phyloP scores from a whole-genome alignment of 805 yeast genomes.

The Saccharomycodes ludwigii region DNA sequence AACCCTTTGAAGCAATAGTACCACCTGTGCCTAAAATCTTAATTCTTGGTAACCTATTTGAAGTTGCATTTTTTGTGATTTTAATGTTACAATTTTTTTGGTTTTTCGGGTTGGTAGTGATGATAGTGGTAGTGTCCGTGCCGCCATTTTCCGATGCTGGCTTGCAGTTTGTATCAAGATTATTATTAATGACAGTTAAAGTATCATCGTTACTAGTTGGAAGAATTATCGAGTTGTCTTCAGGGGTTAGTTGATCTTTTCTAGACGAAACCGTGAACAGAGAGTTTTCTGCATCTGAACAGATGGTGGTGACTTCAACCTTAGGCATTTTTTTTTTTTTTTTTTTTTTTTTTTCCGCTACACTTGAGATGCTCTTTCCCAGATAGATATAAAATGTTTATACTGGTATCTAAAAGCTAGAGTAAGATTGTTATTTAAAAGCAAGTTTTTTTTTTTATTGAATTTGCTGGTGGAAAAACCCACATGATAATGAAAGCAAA shows the following conservation, averaged over 20 bases:
- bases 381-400: background rate
- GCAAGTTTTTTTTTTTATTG: background rate
- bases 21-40: slow-evolving; percentile 49
- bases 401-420: background rate
- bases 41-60: slow-evolving; percentile 21
- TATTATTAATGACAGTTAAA: background rate
- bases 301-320: slow-evolving; percentile 22
- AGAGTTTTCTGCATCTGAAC: slow-evolving; percentile 21
- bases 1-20: slow-evolving; percentile 44
- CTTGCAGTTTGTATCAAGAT: background rate
- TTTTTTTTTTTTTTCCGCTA: slow-evolving; percentile 11
- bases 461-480: background rate
- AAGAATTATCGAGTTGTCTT: background rate
- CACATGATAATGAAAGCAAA: too few species aligned
- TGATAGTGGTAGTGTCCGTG: background rate
- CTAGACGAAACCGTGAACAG: slow-evolving; percentile 15
- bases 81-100: background rate
- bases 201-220: slow-evolving; percentile 1
- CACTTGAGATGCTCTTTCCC: background rate
- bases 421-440: background rate
- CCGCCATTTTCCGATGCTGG: slow-evolving; percentile 1
- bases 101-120: background rate
- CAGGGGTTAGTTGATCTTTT: background rate
- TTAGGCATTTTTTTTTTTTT: slow-evolving; percentile 8
- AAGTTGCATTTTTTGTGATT: slow-evolving; percentile 4